Evolutionary conservation across 139 green algal species (phyloP).

Genomic region (Chlorella sp.): DNA sequence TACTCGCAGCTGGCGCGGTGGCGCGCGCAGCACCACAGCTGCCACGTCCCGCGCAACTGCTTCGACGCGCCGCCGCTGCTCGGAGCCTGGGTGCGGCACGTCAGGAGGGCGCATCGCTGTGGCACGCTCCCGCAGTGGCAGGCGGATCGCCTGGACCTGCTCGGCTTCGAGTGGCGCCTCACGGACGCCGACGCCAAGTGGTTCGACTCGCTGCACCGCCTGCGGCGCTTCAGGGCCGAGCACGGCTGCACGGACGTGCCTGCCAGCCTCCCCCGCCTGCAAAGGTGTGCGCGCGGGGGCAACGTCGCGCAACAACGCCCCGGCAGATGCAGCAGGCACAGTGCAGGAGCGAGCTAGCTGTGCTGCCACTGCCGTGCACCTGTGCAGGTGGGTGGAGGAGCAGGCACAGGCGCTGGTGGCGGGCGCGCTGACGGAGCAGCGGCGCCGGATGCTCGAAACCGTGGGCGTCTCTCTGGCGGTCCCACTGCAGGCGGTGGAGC

Average conservation of each 20-base stretch:
- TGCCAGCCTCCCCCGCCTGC: not conserved
- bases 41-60: constrained; percentile 29
- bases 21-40: constrained; percentile 4
- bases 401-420: constrained; percentile 15
- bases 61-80: constrained; percentile 29
- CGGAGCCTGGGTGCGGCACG: constrained; percentile 23
- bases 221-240: constrained; percentile 20
- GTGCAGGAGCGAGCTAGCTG: not conserved
- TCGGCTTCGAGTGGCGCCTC: constrained; percentile 26
- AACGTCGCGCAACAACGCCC: not conserved
- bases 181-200: constrained; percentile 21
- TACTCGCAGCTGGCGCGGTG: constrained; percentile 17
- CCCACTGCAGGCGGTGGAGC: not conserved
- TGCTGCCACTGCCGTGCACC: not conserved
- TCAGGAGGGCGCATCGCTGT: constrained; percentile 14
- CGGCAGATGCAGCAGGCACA: not conserved
- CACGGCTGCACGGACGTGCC: constrained; percentile 11
- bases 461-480: constrained; percentile 14
- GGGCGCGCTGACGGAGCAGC: constrained; percentile 9
- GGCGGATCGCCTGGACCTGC: constrained; percentile 20
- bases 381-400: constrained; percentile 16
- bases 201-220: constrained; percentile 25
- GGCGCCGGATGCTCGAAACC: constrained; percentile 9
- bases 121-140: constrained; percentile 28
- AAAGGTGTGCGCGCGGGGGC: not conserved